Conservation (phyloP, 2,329 filamentous ascomycete genomes). For the Cercospora beticola region DNA sequence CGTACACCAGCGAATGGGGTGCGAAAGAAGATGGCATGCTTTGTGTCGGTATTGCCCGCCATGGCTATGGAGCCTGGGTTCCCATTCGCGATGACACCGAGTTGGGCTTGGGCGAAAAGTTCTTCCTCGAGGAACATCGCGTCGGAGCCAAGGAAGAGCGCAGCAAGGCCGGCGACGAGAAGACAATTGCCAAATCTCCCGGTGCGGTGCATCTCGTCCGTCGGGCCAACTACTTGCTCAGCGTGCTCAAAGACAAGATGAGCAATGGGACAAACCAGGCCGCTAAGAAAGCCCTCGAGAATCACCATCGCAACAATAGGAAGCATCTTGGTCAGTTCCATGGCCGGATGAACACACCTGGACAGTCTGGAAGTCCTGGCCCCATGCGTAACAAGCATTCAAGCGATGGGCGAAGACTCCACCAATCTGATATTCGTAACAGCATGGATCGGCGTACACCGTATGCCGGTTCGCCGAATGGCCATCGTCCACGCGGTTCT, state of each 20-base stretch:
- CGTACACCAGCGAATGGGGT: slow-evolving; percentile 90
- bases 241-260: slow-evolving; percentile 87
- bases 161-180: slow-evolving; percentile 67
- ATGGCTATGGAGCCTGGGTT: slow-evolving; percentile 94
- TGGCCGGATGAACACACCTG: slow-evolving; percentile 57
- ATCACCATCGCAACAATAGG: slow-evolving; percentile 93
- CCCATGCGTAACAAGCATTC: slow-evolving; percentile 48
- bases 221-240: slow-evolving; percentile 89
- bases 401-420: slow-evolving; percentile 35
- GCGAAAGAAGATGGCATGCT: slow-evolving; percentile 96
- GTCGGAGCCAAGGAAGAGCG: slow-evolving; percentile 96
- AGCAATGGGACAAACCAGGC: slow-evolving; percentile 62
- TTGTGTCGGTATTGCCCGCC: slow-evolving; percentile 84
- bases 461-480: slow-evolving; percentile 46
- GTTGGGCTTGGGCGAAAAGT: slow-evolving; percentile 81
- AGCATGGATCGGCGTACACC: slow-evolving; percentile 41
- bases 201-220: slow-evolving; percentile 97
- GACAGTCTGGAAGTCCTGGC: slow-evolving; percentile 70
- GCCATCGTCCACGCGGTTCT: slow-evolving; percentile 51
- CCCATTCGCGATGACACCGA: slow-evolving; percentile 91
- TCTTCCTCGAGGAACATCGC: slow-evolving; percentile 96
- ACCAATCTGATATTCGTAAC: slow-evolving; percentile 35
- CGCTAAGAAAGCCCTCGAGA: slow-evolving; percentile 79
- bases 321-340: slow-evolving; percentile 60
- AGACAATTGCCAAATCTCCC: slow-evolving; percentile 77